Percentiles rank a stretch among this genome's conserved stretches.
phyloP scores from a whole-genome alignment of 2,329 filamentous ascomycete genomes.

The Trichoderma sp. region DNA sequence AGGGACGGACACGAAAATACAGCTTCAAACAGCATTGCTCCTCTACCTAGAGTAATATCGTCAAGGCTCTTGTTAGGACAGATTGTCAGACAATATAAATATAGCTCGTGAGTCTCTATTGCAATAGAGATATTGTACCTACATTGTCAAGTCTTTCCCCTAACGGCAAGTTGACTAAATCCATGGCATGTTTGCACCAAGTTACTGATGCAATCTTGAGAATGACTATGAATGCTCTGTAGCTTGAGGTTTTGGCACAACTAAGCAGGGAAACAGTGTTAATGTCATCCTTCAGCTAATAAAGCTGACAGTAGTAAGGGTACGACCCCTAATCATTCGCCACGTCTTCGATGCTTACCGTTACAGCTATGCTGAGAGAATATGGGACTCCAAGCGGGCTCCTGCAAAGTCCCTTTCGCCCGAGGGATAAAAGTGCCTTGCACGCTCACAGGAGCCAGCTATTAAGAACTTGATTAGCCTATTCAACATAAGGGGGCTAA shows the following conservation, averaged over 20 bases:
- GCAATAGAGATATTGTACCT: neutral
- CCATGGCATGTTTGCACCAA: neutral
- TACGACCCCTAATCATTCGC: neutral
- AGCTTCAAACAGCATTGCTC: neutral
- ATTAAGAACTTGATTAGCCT: neutral
- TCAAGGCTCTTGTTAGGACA: neutral
- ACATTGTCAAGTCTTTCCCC: rapidly evolving
- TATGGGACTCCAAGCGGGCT: neutral
- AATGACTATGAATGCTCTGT: neutral
- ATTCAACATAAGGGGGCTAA: neutral
- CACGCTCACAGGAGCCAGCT: neutral
- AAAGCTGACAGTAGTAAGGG: neutral
- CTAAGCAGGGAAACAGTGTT: neutral
- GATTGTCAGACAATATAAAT: neutral
- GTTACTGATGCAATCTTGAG: neutral
- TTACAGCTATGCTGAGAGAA: neutral
- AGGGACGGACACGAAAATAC: neutral
- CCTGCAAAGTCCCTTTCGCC: neutral
- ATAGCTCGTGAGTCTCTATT: neutral
- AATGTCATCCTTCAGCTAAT: neutral
- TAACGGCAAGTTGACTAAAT: neutral
- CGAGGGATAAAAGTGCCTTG: neutral
- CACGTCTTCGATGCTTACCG: neutral
- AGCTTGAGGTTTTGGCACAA: neutral
- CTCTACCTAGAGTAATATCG: neutral